Percentiles rank a stretch among this genome's conserved stretches.
Conservation (phyloP, 1,139 yeast species). For the Yamadazyma pseudoaaseri region DNA sequence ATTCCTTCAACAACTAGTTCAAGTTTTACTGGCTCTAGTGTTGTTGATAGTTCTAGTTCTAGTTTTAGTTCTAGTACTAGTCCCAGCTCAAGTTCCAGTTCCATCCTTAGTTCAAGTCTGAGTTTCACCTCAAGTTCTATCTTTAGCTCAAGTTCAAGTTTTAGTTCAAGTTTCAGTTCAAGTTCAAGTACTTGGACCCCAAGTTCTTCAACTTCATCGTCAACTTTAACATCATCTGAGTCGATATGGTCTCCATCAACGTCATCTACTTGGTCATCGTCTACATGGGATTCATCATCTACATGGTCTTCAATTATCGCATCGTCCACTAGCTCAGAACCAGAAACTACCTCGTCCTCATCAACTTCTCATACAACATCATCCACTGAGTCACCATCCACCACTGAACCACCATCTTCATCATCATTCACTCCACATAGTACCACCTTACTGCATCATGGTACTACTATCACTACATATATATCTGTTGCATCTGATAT, state of each 20-base stretch:
- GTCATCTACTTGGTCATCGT: not conserved
- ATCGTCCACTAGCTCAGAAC: constrained; percentile 3
- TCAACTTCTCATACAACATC: constrained; percentile 1
- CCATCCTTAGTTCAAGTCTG: not conserved
- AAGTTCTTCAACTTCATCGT: not conserved
- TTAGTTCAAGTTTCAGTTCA: constrained; percentile 8
- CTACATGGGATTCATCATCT: not conserved
- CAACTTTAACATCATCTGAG: not conserved
- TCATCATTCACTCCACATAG: constrained; percentile 18
- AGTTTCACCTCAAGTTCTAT: not conserved
- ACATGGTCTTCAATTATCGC: constrained; percentile 4
- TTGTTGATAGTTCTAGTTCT: constrained; percentile 2
- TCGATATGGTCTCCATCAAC: not conserved
- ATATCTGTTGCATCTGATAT: constrained; percentile 36
- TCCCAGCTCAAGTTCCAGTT: not conserved
- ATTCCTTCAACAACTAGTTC: not conserved
- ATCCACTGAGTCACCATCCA: constrained; percentile 3
- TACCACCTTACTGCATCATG: constrained; percentile 28
- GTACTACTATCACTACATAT: constrained; percentile 44
- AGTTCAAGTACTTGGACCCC: not conserved
- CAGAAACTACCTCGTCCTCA: constrained; percentile 4
- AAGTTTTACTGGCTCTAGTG: not conserved
- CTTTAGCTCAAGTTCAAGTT: constrained; percentile 2
- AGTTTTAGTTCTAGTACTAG: not conserved
- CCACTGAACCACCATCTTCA: constrained; percentile 3